Evolutionary conservation across 139 green algal species (phyloP).

Genomic region (Chlamydomonas applanata): DNA sequence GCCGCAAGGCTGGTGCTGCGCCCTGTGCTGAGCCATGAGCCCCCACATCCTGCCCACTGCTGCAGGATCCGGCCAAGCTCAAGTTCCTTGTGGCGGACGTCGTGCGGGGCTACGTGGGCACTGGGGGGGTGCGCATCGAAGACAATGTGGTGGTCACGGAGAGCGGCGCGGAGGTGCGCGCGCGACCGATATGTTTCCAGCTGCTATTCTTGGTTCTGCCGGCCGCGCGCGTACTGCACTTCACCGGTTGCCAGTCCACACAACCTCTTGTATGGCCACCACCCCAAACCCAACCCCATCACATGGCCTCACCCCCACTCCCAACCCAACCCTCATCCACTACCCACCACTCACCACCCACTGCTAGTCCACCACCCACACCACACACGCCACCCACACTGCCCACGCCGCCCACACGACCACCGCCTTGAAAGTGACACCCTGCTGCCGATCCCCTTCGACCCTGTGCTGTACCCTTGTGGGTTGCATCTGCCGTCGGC

Average conservation of each 20-base stretch:
- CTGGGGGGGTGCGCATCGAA: conserved; percentile 75
- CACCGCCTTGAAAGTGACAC: too few species aligned
- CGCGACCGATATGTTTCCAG: neutral
- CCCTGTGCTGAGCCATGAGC: too few species aligned
- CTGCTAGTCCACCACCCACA: too few species aligned
- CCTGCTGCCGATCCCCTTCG: too few species aligned
- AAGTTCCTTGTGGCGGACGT: conserved; percentile 32
- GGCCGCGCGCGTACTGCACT: neutral
- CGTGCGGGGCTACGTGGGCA: conserved; percentile 19
- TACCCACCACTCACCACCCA: too few species aligned
- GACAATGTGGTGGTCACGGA: conserved; percentile 87
- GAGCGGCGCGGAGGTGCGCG: conserved; percentile 35
- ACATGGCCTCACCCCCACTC: neutral
- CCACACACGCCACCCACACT: too few species aligned
- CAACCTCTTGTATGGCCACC: neutral
- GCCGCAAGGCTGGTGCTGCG: too few species aligned
- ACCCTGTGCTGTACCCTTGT: too few species aligned
- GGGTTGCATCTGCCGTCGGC: neutral
- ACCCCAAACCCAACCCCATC: neutral
- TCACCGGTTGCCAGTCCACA: neutral
- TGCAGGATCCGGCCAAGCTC: conserved; percentile 38
- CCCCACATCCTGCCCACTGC: too few species aligned
- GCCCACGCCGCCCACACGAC: too few species aligned
- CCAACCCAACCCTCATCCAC: neutral
- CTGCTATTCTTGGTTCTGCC: neutral